These are phyloP conservation scores for Thecamonas trahens DNA, from an alignment of 78 protist species.

Conservation along the genomic window DNA sequence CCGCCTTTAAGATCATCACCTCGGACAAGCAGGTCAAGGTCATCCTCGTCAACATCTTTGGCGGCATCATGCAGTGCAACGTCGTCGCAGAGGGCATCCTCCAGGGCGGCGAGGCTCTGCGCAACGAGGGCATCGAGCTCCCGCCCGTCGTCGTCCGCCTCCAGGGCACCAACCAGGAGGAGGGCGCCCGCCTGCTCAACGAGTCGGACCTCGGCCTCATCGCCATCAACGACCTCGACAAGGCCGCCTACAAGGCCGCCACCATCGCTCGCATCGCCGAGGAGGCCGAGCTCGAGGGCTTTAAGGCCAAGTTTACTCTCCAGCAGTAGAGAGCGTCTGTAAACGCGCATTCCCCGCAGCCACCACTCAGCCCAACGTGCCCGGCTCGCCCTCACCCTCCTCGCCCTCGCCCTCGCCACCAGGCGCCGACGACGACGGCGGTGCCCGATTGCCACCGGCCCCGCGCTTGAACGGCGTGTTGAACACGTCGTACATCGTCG, in stretches of 20 bases:
- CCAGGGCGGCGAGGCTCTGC: conserved; percentile 71
- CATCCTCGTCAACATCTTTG: conserved; percentile 89
- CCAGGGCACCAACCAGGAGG: conserved; percentile 50
- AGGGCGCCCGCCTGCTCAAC: conserved; percentile 63
- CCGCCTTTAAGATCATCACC: conserved; percentile 86
- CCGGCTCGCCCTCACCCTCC: too few species aligned
- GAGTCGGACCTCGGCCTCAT: conserved; percentile 54
- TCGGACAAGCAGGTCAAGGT: conserved; percentile 58
- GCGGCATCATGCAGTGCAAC: conserved; percentile 89
- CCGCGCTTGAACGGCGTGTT: too few species aligned
- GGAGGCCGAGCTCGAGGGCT: background rate
- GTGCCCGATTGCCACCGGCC: too few species aligned
- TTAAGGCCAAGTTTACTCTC: conserved; percentile 33
- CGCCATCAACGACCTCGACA: conserved; percentile 69
- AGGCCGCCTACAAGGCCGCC: conserved; percentile 78
- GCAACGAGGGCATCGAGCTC: conserved; percentile 30
- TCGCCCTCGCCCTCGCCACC: too few species aligned
- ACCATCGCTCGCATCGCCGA: conserved; percentile 41
- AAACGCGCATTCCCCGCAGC: too few species aligned
- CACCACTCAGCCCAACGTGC: too few species aligned
- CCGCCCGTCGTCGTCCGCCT: conserved; percentile 82
- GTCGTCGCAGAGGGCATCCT: conserved; percentile 85
- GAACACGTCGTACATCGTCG: too few species aligned
- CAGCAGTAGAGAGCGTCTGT: too few species aligned
- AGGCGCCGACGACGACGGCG: too few species aligned